A percentile compares a stretch with the other conserved stretches of the same genome.
These are phyloP conservation scores for Inosperma sp. DNA, from an alignment of 768 basidiomycete species.

Conservation along the genomic window DNA sequence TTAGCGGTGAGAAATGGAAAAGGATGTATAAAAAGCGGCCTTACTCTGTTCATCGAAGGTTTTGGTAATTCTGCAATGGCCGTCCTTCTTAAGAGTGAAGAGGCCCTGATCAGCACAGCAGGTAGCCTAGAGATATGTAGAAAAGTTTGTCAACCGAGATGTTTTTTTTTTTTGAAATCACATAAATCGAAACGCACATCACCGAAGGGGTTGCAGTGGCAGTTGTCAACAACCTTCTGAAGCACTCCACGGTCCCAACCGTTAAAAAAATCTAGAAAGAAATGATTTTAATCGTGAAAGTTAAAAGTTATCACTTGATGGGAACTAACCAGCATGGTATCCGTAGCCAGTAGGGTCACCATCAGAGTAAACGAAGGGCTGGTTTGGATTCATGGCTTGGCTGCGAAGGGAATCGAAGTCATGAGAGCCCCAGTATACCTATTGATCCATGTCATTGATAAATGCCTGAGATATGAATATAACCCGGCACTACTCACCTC, in stretches of 20 bases:
- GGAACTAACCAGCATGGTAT: slow-evolving; percentile 46
- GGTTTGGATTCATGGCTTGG: slow-evolving; percentile 43
- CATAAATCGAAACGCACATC: slow-evolving; percentile 30
- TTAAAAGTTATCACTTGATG: background rate
- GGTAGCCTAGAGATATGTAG: slow-evolving; percentile 26
- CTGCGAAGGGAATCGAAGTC: slow-evolving; percentile 32
- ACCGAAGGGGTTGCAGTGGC: slow-evolving; percentile 43
- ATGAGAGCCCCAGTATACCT: slow-evolving; percentile 45
- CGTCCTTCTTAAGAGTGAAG: slow-evolving; percentile 38
- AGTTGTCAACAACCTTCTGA: slow-evolving; percentile 50
- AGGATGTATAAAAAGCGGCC: too few relatives aligned
- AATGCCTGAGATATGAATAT: background rate
- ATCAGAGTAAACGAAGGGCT: slow-evolving; percentile 51
- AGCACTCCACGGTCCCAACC: slow-evolving; percentile 59
- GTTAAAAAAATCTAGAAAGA: slow-evolving; percentile 45
- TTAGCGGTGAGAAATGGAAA: background rate
- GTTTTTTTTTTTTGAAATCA: background rate
- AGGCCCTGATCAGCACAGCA: slow-evolving; percentile 46
- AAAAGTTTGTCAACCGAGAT: slow-evolving; percentile 5
- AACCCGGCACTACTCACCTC: slow-evolving; percentile 37
- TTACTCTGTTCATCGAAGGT: slow-evolving; percentile 45
- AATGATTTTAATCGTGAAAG: background rate
- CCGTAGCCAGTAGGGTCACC: slow-evolving; percentile 65
- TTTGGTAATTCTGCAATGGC: slow-evolving; percentile 43
- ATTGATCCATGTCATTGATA: too few relatives aligned